Conservation (phyloP, 192 early-diverging fungal genomes). For the Mortierella antarctica region DNA sequence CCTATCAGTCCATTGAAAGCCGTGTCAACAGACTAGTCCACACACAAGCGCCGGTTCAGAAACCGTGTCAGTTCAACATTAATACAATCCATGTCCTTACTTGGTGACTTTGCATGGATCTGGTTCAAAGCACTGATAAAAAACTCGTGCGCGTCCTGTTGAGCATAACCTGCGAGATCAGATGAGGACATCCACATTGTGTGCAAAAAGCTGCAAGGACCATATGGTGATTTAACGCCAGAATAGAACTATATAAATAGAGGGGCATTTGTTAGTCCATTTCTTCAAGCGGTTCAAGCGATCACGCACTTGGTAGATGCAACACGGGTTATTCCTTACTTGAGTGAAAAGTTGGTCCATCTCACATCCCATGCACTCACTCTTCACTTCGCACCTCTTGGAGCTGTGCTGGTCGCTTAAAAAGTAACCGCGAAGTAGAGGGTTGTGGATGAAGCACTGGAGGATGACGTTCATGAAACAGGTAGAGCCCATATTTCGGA, state of each 20-base stretch:
- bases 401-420: slow-evolving; percentile 90
- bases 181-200: slow-evolving; percentile 90
- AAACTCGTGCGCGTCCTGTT: slow-evolving; percentile 99
- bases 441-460: slow-evolving; percentile 94
- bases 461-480: slow-evolving; percentile 97
- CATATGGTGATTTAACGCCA: slow-evolving; percentile 77
- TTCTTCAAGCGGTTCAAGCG: neutral
- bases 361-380: slow-evolving; percentile 93
- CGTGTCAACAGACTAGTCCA: neutral
- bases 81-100: slow-evolving; percentile 21
- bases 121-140: slow-evolving; percentile 90
- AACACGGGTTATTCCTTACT: slow-evolving; percentile 49
- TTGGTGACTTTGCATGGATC: slow-evolving; percentile 78
- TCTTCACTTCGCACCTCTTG: slow-evolving; percentile 65
- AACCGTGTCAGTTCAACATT: no score
- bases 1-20: slow-evolving; percentile 6
- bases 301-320: no score
- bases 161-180: slow-evolving; percentile 91
- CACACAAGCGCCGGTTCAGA: neutral
- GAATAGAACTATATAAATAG: slow-evolving; percentile 67
- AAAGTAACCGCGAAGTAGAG: slow-evolving; percentile 88
- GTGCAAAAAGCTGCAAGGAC: slow-evolving; percentile 85
- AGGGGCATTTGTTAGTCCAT: neutral
- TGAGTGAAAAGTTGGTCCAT: slow-evolving; percentile 85
- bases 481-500: slow-evolving; percentile 93